Evolutionary conservation across 352 stramenopile species (phyloP).

Genomic region (Phytophthora nicotianae): DNA sequence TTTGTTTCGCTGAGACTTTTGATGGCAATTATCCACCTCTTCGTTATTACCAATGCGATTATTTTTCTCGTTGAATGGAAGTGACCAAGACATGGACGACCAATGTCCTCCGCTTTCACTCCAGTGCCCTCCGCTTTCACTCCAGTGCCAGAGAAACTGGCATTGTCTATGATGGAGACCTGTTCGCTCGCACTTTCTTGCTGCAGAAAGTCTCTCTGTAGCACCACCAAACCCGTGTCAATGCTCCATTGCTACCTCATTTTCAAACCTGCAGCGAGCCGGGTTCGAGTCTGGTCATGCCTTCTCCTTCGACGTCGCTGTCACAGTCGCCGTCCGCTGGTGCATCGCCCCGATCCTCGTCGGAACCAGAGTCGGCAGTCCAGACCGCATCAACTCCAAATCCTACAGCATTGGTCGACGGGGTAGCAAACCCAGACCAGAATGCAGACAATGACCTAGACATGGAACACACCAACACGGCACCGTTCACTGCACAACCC

Average conservation of each 20-base stretch:
- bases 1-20: slow-evolving; percentile 5
- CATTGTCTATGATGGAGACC: slow-evolving; percentile 18
- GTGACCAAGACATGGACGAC: slow-evolving; percentile 1
- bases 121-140: slow-evolving; percentile 9
- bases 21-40: not conserved
- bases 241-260: slow-evolving; percentile 15
- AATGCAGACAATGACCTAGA: slow-evolving; percentile 25
- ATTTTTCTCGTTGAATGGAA: slow-evolving; percentile 7
- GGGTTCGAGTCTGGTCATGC: slow-evolving; percentile 55
- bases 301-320: slow-evolving; percentile 57
- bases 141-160: slow-evolving; percentile 7
- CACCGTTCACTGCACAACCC: slow-evolving; percentile 2
- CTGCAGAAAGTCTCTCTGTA: slow-evolving; percentile 4
- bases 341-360: slow-evolving; percentile 6
- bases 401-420: slow-evolving; percentile 30
- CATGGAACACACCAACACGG: not conserved
- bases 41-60: not conserved
- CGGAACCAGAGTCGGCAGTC: slow-evolving; percentile 66
- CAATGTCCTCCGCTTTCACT: slow-evolving; percentile 17
- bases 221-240: not conserved
- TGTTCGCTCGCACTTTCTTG: slow-evolving; percentile 64
- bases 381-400: slow-evolving; percentile 34
- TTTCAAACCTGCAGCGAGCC: slow-evolving; percentile 44
- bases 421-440: slow-evolving; percentile 35
- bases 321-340: slow-evolving; percentile 12